phyloP scores from a whole-genome alignment of 2,329 filamentous ascomycete genomes.

The Pseudogymnoascus sp. region DNA sequence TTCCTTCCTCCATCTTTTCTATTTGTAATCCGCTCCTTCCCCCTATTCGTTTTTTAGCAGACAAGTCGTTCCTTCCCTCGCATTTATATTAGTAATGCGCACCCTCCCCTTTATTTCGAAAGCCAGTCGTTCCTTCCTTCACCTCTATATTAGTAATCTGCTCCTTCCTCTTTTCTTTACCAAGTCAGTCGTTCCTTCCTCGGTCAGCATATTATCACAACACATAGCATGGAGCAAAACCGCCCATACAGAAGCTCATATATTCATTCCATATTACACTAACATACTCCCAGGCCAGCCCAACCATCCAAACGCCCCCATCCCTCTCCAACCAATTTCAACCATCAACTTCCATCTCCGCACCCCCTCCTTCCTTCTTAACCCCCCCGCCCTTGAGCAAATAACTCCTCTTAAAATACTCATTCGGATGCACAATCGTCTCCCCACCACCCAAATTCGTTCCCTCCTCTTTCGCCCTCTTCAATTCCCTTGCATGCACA shows the following conservation, averaged over 20 bases:
- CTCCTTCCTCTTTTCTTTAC: no score
- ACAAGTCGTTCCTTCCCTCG: no score
- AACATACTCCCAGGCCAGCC: not conserved
- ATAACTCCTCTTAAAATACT: slow-evolving; percentile 95
- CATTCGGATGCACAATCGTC: slow-evolving; percentile 94
- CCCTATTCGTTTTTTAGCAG: no score
- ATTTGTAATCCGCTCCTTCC: no score
- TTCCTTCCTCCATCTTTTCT: no score
- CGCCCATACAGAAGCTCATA: not conserved
- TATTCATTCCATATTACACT: slow-evolving; percentile 1
- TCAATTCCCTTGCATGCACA: slow-evolving; percentile 70
- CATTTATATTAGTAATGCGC: no score
- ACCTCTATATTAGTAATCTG: no score
- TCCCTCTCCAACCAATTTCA: not conserved
- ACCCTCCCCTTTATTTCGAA: no score
- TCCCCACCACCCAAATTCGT: slow-evolving; percentile 69
- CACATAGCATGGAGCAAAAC: not conserved
- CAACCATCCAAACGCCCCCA: not conserved
- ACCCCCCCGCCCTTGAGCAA: slow-evolving; percentile 53
- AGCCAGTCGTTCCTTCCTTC: no score
- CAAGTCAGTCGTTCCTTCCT: no score
- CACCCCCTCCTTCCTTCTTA: not conserved
- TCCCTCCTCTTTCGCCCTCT: slow-evolving; percentile 66
- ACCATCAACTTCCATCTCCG: not conserved
- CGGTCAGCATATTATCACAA: not conserved